phyloP scores from a whole-genome alignment of 768 basidiomycete species.

The Trametes meyenii region DNA sequence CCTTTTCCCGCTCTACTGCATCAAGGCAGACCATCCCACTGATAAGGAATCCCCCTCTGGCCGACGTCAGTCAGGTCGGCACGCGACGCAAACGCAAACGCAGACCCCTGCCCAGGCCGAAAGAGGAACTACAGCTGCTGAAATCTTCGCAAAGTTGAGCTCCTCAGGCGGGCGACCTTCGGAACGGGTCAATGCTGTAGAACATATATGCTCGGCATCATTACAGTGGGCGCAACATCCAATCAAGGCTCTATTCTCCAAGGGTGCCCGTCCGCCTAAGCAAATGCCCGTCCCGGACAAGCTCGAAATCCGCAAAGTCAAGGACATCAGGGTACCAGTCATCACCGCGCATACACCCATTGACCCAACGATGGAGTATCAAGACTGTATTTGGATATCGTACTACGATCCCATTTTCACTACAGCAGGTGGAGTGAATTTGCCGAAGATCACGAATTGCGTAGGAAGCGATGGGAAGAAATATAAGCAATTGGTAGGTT shows the following conservation, averaged over 20 bases:
- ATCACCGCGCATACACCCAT: constrained; percentile 72
- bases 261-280: constrained; percentile 25
- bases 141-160: constrained; percentile 59
- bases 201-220: constrained; percentile 64
- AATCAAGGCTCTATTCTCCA: constrained; percentile 39
- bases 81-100: constrained; percentile 36
- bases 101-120: constrained; percentile 48
- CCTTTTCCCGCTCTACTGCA: constrained; percentile 85
- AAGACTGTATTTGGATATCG: constrained; percentile 67
- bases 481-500: constrained; percentile 79
- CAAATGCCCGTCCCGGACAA: constrained; percentile 46
- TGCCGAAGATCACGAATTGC: constrained; percentile 81
- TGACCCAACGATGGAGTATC: constrained; percentile 71
- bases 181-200: constrained; percentile 52
- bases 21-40: constrained; percentile 46
- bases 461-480: constrained; percentile 62
- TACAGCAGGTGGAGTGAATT: constrained; percentile 76
- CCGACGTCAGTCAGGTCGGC: constrained; percentile 52
- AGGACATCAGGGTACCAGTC: constrained; percentile 73
- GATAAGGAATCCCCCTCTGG: constrained; percentile 18
- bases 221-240: constrained; percentile 73
- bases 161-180: constrained; percentile 40
- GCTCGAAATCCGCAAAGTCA: constrained; percentile 50
- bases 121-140: constrained; percentile 64
- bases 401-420: constrained; percentile 60